These are phyloP conservation scores for Cornus suecica DNA, from an alignment of 148 eudicot species.

Conservation along the genomic window DNA sequence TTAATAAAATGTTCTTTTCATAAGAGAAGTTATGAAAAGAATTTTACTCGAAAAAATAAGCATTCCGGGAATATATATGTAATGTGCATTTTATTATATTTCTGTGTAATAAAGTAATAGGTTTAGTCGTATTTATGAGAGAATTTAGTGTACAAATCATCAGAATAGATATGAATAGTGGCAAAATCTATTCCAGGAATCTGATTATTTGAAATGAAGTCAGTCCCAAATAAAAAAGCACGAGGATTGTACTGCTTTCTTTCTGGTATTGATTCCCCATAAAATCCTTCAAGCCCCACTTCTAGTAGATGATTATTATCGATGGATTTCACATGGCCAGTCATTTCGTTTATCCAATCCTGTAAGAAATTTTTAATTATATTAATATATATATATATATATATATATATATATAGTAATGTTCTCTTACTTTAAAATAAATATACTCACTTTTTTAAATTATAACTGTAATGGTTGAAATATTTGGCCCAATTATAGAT, in stretches of 20 bases:
- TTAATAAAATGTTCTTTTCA: too few relatives aligned
- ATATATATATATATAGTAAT: too few relatives aligned
- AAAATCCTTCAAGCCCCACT: constrained; percentile 42
- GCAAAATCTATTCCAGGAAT: constrained; percentile 32
- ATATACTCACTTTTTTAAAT: too few relatives aligned
- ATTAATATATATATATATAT: not conserved
- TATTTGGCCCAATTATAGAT: too few relatives aligned
- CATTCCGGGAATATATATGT: too few relatives aligned
- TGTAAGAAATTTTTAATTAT: not conserved
- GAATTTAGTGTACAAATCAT: constrained; percentile 33
- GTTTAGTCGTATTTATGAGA: too few relatives aligned
- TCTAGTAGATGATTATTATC: constrained; percentile 28
- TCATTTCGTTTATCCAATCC: constrained; percentile 23
- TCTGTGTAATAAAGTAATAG: too few relatives aligned
- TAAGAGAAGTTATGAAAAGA: too few relatives aligned
- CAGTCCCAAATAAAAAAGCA: constrained; percentile 33
- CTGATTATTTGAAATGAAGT: constrained; percentile 30
- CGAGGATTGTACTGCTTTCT: constrained; percentile 32
- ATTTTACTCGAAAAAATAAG: too few relatives aligned
- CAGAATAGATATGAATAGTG: constrained; percentile 35
- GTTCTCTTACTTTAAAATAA: too few relatives aligned
- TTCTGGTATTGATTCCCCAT: constrained; percentile 38
- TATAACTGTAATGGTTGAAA: too few relatives aligned
- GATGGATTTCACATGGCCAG: constrained; percentile 18
- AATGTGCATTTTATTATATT: too few relatives aligned